Conservation (phyloP, 192 early-diverging fungal species). For the Pilaira anomala region DNA sequence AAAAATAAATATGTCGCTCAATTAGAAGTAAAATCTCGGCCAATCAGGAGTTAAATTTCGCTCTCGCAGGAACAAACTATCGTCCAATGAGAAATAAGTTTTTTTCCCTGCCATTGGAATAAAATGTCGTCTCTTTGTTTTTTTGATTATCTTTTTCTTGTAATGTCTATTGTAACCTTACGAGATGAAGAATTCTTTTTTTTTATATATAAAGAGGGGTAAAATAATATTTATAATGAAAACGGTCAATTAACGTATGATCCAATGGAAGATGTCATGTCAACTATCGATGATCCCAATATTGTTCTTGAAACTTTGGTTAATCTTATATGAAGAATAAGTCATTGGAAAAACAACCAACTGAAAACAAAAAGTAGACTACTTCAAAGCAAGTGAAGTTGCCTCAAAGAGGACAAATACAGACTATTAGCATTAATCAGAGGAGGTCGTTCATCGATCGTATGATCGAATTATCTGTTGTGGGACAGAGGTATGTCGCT, state of each 20-base stretch:
- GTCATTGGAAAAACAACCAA: slow-evolving; percentile 12
- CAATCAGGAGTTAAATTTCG: background rate
- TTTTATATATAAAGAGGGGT: slow-evolving; percentile 11
- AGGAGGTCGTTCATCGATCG: background rate
- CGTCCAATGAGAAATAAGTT: slow-evolving; percentile 3
- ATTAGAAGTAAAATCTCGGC: background rate
- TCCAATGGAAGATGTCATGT: slow-evolving; percentile 14
- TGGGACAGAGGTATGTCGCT: background rate
- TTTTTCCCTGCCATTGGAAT: slow-evolving; percentile 11
- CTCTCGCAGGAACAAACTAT: background rate
- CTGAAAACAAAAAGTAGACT: slow-evolving; percentile 1
- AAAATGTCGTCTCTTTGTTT: slow-evolving; percentile 16
- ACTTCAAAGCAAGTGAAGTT: slow-evolving; percentile 10
- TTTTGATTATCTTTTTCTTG: slow-evolving; percentile 19
- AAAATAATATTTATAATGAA: slow-evolving; percentile 19
- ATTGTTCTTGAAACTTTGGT: slow-evolving; percentile 9
- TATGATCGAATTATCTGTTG: background rate
- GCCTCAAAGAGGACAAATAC: slow-evolving; percentile 3
- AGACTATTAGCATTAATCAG: background rate
- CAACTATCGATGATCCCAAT: slow-evolving; percentile 12
- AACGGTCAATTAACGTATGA: slow-evolving; percentile 13
- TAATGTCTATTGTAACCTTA: slow-evolving; percentile 18
- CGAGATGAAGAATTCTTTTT: slow-evolving; percentile 8
- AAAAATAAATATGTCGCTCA: slow-evolving; percentile 12
- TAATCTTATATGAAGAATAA: slow-evolving; percentile 13